phyloP scores from a whole-genome alignment of 2,329 filamentous ascomycete genomes.

The Fonsecaea pedrosoi region DNA sequence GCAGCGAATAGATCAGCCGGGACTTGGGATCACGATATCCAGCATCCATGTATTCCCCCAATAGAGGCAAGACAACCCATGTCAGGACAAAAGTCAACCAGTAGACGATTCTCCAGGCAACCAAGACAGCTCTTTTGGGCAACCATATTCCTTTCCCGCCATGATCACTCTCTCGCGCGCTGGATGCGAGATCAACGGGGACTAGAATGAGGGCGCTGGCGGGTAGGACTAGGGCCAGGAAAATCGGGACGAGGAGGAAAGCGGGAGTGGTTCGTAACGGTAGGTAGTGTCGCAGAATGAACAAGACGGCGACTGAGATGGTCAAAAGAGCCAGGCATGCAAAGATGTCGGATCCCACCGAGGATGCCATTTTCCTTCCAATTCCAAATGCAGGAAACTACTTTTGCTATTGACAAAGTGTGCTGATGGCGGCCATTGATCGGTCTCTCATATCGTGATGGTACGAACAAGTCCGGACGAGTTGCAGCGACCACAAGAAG shows the following conservation, averaged over 20 bases:
- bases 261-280: conserved; percentile 88
- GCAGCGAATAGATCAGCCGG: conserved; percentile 81
- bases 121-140: conserved; percentile 75
- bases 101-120: conserved; percentile 93
- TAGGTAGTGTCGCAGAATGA: conserved; percentile 87
- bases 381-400: neutral
- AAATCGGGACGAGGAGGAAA: conserved; percentile 89
- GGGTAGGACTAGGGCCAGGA: conserved; percentile 92
- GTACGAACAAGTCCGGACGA: neutral
- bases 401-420: conserved; percentile 7
- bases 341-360: conserved; percentile 81
- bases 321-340: conserved; percentile 72
- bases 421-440: conserved; percentile 2
- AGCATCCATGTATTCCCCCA: conserved; percentile 93
- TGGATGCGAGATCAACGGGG: conserved; percentile 93
- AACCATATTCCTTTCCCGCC: conserved; percentile 82
- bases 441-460: neutral
- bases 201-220: conserved; percentile 90
- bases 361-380: conserved; percentile 47
- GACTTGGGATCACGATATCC: conserved; percentile 87
- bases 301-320: conserved; percentile 77
- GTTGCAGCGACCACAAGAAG: neutral
- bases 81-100: conserved; percentile 96
- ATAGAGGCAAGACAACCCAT: conserved; percentile 92
- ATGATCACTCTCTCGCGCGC: conserved; percentile 66